Conservation (phyloP, 2,329 filamentous ascomycete genomes). For the Colletotrichum spaethianum region DNA sequence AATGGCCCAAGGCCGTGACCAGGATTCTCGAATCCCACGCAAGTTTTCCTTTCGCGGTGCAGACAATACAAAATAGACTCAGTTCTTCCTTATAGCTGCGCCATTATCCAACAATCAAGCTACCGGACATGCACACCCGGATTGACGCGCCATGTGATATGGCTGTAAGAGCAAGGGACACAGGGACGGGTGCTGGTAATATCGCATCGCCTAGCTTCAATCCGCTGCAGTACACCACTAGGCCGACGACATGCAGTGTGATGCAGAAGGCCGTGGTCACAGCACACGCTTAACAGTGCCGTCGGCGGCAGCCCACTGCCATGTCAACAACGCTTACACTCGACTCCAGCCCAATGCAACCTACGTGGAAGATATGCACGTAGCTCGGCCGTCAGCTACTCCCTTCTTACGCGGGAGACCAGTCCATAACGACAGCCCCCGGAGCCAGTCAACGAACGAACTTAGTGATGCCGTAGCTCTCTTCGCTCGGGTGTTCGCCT, state of each 20-base stretch:
- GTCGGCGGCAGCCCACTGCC: not conserved
- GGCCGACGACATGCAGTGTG: slow-evolving; percentile 16
- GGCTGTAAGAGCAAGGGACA: slow-evolving; percentile 1
- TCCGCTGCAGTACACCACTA: not conserved
- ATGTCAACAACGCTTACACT: not conserved
- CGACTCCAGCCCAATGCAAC: not conserved
- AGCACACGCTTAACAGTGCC: slow-evolving; percentile 2
- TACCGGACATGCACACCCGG: not conserved
- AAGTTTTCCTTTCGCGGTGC: not conserved
- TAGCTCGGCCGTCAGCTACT: not conserved
- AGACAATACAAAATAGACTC: not conserved
- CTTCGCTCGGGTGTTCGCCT: not conserved
- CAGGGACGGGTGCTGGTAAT: slow-evolving; percentile 25
- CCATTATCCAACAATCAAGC: not conserved
- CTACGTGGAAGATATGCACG: not conserved
- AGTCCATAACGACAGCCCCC: no score
- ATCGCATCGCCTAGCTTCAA: slow-evolving; percentile 35
- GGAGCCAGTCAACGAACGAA: not conserved
- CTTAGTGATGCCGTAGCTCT: not conserved
- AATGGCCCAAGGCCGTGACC: not conserved
- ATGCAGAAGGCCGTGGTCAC: slow-evolving; percentile 12
- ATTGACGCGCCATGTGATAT: not conserved
- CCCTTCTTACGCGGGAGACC: not conserved
- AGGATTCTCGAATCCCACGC: not conserved
- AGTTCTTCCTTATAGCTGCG: not conserved